Base-by-base conservation (phyloP, 1,139 yeast genomes). In the Sugiyamaella novakii region DNA sequence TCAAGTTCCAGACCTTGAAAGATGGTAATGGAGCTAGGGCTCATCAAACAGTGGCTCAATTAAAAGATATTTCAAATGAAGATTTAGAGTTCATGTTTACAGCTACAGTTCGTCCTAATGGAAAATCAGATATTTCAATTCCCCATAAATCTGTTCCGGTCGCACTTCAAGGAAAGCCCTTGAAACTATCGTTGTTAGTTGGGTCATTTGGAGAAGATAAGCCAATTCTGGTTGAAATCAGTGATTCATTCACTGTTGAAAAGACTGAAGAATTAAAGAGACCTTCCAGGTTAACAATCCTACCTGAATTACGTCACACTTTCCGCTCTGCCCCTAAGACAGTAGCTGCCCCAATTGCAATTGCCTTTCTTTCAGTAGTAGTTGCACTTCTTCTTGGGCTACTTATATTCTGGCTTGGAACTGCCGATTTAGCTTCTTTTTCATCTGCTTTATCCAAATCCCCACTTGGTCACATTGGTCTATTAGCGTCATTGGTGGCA, bases 221-320 rank as follows among this genome's bases (percentile, higher is more conserved):
- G 42, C 61, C 63, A 2, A 35, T 48, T 4, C 31, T 39, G 29
- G 38, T 41, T n/a, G 50, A 45, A 6, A 47, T 58, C 21, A 45
- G 58, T 4, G 43, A 43, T 30, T 36, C 44, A 10, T 38, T 59
- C 17, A 29, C 33, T 12, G 53, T 56, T n/a, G 57, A 54, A 27
- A 29, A 36, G n/a, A 46, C 51, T 5, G 36, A 45, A 12, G 33
- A 42, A 14, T 46, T 43, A 35, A 36, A 38, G 21, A 38, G 49
- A 36, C 60, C 63, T 1, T 24, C 44, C 22, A 52, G 64, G 22
- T 46, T 54, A 22, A 82, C 77, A 1, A 63, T 72, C 24, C 70
- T 76, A 64, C 82, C 85, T 5, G 95, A 86, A 67, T 85, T 89
- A 58, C 73, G 73, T 57, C 95, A 88, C 65, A 68, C 73, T 42